Conservation (phyloP, 225 moss, liverwort and hornwort species). For the Polytrichum commune region DNA sequence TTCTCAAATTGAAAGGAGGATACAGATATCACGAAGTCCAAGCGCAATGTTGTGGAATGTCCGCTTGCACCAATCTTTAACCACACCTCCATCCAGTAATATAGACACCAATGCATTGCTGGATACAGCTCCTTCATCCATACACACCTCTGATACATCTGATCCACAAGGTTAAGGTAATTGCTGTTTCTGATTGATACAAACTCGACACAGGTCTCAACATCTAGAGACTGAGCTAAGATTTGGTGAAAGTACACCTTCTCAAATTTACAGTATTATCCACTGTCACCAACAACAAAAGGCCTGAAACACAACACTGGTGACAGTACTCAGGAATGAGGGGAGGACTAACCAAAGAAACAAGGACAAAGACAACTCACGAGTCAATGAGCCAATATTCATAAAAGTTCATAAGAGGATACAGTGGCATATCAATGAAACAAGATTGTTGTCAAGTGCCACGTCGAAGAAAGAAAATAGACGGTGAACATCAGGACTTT, state of each 20-base stretch:
- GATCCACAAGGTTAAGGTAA: conserved; percentile 42
- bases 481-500: conserved; percentile 71
- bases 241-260: too few relatives aligned
- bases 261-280: too few relatives aligned
- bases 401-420: conserved; percentile 35
- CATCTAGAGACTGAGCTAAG: too few relatives aligned
- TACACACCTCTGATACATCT: conserved; percentile 96
- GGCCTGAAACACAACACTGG: background rate
- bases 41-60: conserved; percentile 52
- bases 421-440: conserved; percentile 93
- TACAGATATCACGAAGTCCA: conserved; percentile 79
- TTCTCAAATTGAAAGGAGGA: conserved; percentile 22
- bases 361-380: background rate
- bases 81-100: conserved; percentile 86
- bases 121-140: conserved; percentile 95
- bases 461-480: conserved; percentile 89
- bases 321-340: background rate
- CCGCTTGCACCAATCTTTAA: conserved; percentile 96
- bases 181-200: too few relatives aligned
- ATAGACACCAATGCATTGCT: conserved; percentile 91
- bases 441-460: conserved; percentile 86
- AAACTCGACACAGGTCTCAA: too few relatives aligned
- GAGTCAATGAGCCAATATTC: background rate
- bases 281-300: background rate
- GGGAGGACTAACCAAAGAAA: background rate